Conservation (phyloP, 1,284 basidiomycete species). For the Xerocomus alliaceus region DNA sequence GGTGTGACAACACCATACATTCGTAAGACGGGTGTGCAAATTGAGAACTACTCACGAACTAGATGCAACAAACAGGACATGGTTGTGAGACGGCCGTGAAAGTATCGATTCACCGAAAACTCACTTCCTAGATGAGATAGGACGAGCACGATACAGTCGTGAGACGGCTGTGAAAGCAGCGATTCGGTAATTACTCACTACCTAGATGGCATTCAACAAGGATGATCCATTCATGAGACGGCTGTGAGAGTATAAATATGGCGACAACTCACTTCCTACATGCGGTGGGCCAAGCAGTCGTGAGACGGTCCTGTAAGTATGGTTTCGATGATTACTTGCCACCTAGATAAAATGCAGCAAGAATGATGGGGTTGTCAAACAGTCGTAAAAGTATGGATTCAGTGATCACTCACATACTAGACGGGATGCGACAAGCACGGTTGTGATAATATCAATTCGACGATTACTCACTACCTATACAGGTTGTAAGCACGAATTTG, state of each 20-base stretch:
- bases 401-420: too few relatives aligned
- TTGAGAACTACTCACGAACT: background rate
- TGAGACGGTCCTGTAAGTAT: too few relatives aligned
- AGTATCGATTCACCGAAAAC: background rate
- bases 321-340: too few relatives aligned
- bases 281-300: too few relatives aligned
- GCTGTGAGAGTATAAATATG: background rate
- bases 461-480: background rate
- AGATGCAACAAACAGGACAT: too few relatives aligned
- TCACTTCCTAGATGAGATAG: slow-evolving; percentile 2
- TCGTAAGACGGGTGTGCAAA: too few relatives aligned
- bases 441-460: background rate
- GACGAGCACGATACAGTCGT: too few relatives aligned
- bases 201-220: background rate
- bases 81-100: background rate
- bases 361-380: too few relatives aligned
- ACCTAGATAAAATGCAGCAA: too few relatives aligned
- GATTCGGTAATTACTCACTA: background rate
- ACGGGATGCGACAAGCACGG: background rate
- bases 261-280: background rate
- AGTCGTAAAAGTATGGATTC: too few relatives aligned
- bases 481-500: background rate
- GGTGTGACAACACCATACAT: too few relatives aligned
- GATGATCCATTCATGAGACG: background rate
- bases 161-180: background rate